phyloP scores from a whole-genome alignment of 305 asterid genomes.

The Plantago coronopus region DNA sequence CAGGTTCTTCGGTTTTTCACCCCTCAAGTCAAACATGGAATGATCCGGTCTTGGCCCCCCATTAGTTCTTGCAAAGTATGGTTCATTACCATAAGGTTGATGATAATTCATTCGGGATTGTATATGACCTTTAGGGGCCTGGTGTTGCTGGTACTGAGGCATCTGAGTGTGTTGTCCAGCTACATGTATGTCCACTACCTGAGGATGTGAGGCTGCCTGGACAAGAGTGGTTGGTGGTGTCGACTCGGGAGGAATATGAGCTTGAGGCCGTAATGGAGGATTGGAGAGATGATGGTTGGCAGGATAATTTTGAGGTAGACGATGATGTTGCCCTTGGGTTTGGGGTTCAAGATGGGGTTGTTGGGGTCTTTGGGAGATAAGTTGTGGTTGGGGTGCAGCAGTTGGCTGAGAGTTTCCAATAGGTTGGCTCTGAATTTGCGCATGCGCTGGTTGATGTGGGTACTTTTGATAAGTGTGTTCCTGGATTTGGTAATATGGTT shows the following conservation, averaged over 20 bases:
- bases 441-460: conserved; percentile 49
- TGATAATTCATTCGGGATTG: conserved; percentile 39
- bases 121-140: conserved; percentile 34
- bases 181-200: conserved; percentile 31
- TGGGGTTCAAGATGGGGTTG: conserved; percentile 42
- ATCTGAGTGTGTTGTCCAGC: conserved; percentile 43
- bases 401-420: conserved; percentile 44
- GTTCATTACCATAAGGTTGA: conserved; percentile 28
- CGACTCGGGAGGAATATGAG: conserved; percentile 42
- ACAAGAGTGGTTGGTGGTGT: conserved; percentile 42
- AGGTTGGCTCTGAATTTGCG: conserved; percentile 49
- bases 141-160: conserved; percentile 51
- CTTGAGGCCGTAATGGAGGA: conserved; percentile 51
- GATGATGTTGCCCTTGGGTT: conserved; percentile 43
- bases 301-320: conserved; percentile 49
- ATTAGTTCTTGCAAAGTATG: conserved; percentile 33
- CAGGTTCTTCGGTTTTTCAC: conserved; percentile 42
- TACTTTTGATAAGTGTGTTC: conserved; percentile 56
- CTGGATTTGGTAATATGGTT: conserved; percentile 60
- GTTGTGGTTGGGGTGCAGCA: conserved; percentile 38
- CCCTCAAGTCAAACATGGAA: conserved; percentile 42
- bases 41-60: conserved; percentile 41
- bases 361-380: conserved; percentile 36
- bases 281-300: conserved; percentile 44
- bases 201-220: conserved; percentile 44